These are phyloP conservation scores for Lanmaoa rubissima DNA, from an alignment of 768 basidiomycete species.

Conservation along the genomic window DNA sequence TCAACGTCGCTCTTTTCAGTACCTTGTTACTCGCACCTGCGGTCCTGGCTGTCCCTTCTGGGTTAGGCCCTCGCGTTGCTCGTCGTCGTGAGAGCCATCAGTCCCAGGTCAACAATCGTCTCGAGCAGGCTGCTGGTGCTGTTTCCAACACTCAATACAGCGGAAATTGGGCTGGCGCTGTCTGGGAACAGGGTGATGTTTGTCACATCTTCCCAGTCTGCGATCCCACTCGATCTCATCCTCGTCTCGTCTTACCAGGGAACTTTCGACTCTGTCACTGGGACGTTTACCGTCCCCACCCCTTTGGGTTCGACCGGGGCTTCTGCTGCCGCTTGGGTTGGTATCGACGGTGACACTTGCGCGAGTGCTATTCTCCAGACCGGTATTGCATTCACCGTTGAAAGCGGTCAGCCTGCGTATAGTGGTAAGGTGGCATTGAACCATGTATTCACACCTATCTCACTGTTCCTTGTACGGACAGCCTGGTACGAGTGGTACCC, in stretches of 20 bases:
- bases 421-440: background rate
- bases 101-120: background rate
- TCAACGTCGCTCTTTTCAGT: background rate
- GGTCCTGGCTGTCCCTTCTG: background rate
- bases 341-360: constrained; percentile 11
- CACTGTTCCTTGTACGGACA: background rate
- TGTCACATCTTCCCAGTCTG: background rate
- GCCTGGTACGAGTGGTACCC: constrained; percentile 16
- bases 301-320: background rate
- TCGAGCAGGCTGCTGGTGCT: background rate
- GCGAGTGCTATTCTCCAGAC: constrained; percentile 1
- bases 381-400: background rate
- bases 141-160: background rate
- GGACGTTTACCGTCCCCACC: constrained; percentile 7
- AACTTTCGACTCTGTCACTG: constrained; percentile 7
- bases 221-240: background rate
- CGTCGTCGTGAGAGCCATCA: background rate
- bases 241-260: background rate
- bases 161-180: constrained; percentile 11
- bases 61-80: background rate
- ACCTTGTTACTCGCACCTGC: background rate
- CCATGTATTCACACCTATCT: background rate
- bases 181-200: background rate
- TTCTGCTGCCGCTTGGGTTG: constrained; percentile 11
- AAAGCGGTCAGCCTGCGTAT: background rate